Evolutionary conservation across 352 stramenopile species (phyloP).

Genomic region (Phytophthora rubi): DNA sequence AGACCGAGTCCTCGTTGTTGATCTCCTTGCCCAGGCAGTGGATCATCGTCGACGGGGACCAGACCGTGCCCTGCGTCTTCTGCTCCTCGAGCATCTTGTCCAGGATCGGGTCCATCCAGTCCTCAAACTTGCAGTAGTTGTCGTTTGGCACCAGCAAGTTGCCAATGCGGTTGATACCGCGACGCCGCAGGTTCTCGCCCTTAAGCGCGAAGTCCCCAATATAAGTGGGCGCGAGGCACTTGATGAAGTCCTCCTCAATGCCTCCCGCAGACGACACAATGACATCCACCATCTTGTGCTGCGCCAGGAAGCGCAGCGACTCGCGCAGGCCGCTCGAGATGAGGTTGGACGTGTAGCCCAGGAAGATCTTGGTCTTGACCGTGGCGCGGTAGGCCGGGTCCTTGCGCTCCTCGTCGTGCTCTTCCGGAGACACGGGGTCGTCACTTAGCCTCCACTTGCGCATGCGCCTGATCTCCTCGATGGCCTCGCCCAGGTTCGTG

Average conservation of each 20-base stretch:
- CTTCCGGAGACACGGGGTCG: conserved; percentile 90
- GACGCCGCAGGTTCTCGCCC: conserved; percentile 91
- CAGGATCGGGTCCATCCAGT: conserved; percentile 97
- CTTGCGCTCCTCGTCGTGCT: conserved; percentile 92
- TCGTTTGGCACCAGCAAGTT: conserved; percentile 99
- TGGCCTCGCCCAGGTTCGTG: conserved; percentile 96
- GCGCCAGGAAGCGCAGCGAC: conserved; percentile 96
- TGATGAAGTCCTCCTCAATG: conserved; percentile 99
- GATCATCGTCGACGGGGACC: conserved; percentile 99
- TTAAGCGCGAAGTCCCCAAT: conserved; percentile 98
- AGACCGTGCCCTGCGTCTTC: conserved; percentile 88
- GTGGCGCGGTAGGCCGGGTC: conserved; percentile 78
- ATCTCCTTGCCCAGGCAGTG: conserved; percentile 97
- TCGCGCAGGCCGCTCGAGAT: conserved; percentile 99
- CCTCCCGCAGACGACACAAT: conserved; percentile 95
- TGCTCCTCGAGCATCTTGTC: conserved; percentile 98
- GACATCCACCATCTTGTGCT: conserved; percentile 99
- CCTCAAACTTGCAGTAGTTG: conserved; percentile 99
- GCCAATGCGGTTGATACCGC: conserved; percentile 99
- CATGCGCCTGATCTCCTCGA: conserved; percentile 99
- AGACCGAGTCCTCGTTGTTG: conserved; percentile 97
- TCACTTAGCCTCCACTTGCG: conserved; percentile 97
- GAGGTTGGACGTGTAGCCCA: conserved; percentile 99
- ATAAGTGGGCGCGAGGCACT: conserved; percentile 98
- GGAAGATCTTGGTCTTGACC: conserved; percentile 98